Evolutionary conservation across 805 yeast genomes (phyloP), one percentile per base, ranked within the genome.

Genomic region (Kodamaea hsintzibuensis): DNA sequence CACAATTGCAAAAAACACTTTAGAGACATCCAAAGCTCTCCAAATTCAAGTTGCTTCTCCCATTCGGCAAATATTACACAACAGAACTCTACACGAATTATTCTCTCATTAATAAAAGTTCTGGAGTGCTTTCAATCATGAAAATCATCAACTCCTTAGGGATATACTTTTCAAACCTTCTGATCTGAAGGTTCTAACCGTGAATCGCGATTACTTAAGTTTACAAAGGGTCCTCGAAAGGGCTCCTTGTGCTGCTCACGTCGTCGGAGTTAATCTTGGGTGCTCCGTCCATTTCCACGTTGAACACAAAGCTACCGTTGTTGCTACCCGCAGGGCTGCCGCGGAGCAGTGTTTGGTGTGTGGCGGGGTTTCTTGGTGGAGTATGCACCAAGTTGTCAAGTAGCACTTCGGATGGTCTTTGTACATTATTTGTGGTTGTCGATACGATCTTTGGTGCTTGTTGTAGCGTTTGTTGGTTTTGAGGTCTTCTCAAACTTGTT

Each of bases 251-350:
- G 2, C 60, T 64, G 37, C 56, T 60, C 44, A 45, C 52, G 40
- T 50, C 52, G 13, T 53, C 59, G 27, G 35, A 30, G 16, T 30
- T 18, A 2, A 54, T 38, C 56, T 22, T 50, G 14, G 47, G 42
- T 5, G 46, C 45, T n/a, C 57, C 56, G 48, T 70, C 73, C 46
- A 70, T 57, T 50, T 66, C 73, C 12, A 72, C 72, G 52, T 71
- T 72, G 27, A 72, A 57, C 7, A 72, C 60, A 57, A 72, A 68
- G 38, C 54, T 51, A 2, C 54, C 54, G 43, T 39, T 42, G 48
- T 17, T 50, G 17, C 54, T 51, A 3, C 30, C 53, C 7, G 38
- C 53, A 2, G 53, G 49, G 18, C 53, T 50, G 2, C 25, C 49
- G 43, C 18, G 25, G 42, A 43, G 40, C 35, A 30, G 45, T 10